Base-by-base conservation (phyloP, 2,329 filamentous ascomycete genomes). In the Diaporthe sp. region DNA sequence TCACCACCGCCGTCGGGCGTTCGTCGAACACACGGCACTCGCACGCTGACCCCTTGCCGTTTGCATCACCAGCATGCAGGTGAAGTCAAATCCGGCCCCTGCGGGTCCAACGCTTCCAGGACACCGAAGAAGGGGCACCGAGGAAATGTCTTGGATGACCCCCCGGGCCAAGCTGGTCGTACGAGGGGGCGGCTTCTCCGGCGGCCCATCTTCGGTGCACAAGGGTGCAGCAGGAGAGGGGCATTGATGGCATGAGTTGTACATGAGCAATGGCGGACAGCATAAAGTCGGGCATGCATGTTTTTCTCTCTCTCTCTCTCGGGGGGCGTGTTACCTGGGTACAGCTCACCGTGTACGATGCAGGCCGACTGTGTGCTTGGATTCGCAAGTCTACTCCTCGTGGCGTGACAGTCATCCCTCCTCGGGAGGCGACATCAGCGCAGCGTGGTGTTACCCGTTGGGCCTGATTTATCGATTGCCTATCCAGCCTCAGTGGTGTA, bases 1-100 rank as follows among this genome's bases (percentile, higher is more conserved):
- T 19, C 31, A 37, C 46, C 46, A 68, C 22, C 13, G 46, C 49
- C 28, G 31, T 51, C 62, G 46, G 62, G 62, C 62, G 62, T 28
- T 25, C 46, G 31, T 53, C 62, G 46, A 28, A 19, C 9, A 37
- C 62, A 49, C 62, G 62, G 62, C 46, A 68, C 31, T 37, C 49
- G 22, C 17, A 55, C 53, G 25, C 25, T 8, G 10, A 55, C 34
- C 19, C 34, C 34, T 60, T 60, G 57, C 19, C 22, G 34, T 42
- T 61, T 61, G 58, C 58, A 61, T 44, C 34, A 61, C 58, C 37
- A 19, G 22, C 55, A 61, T 76, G 75, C 75, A 71, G 46, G 71
- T 60, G 62, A 71, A 61, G 51, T 73, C 71, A n/a, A 46, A 71
- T 61, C 42, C 53, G 71, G 74, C 42, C 49, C 31, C 42, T 61